Evolutionary conservation across 306 rosid genomes (phyloP).

Genomic region (Ammopiptanthus mongolicus): DNA sequence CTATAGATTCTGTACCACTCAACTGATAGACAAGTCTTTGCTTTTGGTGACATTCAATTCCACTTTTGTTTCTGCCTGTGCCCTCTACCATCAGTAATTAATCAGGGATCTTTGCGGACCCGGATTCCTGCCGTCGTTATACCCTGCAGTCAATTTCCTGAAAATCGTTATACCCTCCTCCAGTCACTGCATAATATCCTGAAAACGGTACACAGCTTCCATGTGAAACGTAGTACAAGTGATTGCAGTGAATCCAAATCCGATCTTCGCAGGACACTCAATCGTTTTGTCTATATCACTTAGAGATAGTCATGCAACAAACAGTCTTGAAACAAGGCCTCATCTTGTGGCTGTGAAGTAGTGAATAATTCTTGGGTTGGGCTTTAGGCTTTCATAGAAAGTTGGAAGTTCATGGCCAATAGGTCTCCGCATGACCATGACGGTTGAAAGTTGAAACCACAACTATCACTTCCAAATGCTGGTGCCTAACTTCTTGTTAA

Average conservation of each 20-base stretch:
- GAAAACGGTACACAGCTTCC: no score
- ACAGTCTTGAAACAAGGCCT: not conserved
- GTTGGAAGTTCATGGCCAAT: not conserved
- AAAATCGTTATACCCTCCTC: no score
- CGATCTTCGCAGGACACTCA: not conserved
- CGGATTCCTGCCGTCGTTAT: no score
- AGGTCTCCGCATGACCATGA: not conserved
- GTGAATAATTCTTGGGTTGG: constrained; percentile 9
- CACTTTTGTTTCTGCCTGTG: not conserved
- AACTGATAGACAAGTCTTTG: not conserved
- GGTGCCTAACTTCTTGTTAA: not conserved
- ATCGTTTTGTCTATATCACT: not conserved
- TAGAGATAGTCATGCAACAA: not conserved
- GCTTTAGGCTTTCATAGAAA: not conserved
- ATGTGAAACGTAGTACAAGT: no score
- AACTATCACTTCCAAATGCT: not conserved
- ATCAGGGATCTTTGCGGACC: not conserved
- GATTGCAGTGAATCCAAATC: no score
- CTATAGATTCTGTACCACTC: not conserved
- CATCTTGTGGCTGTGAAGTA: not conserved
- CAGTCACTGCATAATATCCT: no score
- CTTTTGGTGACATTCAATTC: not conserved
- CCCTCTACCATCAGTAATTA: not conserved
- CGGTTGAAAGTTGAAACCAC: not conserved
- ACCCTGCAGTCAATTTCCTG: no score